These are phyloP conservation scores for Lecanosticta acicola DNA, from an alignment of 2,329 filamentous ascomycete genomes.

Conservation along the genomic window DNA sequence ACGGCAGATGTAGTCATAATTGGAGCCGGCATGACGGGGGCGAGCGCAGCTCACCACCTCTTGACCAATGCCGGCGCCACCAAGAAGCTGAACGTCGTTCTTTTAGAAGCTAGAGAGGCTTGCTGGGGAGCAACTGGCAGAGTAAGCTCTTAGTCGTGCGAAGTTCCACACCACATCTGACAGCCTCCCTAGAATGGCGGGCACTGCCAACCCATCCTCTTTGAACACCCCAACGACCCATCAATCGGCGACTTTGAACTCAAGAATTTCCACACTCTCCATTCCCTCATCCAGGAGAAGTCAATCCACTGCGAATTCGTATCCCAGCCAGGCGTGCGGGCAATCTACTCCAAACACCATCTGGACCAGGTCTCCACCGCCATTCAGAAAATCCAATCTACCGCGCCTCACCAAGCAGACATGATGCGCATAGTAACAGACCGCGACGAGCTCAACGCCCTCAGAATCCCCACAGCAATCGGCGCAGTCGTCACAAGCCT, in stretches of 20 bases:
- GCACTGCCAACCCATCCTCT: conserved; percentile 70
- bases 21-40: conserved; percentile 71
- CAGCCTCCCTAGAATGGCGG: conserved; percentile 41
- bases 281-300: conserved; percentile 52
- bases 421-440: conserved; percentile 38
- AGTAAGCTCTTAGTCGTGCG: conserved; percentile 42
- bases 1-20: conserved; percentile 65
- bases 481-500: conserved; percentile 61
- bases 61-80: conserved; percentile 37
- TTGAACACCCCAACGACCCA: conserved; percentile 50
- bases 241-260: conserved; percentile 65
- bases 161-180: conserved; percentile 18
- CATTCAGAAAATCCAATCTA: conserved; percentile 47
- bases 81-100: conserved; percentile 53
- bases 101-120: conserved; percentile 73
- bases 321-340: conserved; percentile 57
- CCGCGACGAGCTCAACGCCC: conserved; percentile 43
- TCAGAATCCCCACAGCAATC: conserved; percentile 50
- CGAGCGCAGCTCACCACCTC: conserved; percentile 59
- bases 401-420: conserved; percentile 53
- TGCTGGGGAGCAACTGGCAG: conserved; percentile 81
- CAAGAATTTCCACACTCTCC: conserved; percentile 58
- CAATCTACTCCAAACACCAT: conserved; percentile 53
- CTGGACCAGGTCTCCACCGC: conserved; percentile 49
- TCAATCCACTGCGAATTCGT: conserved; percentile 66